Base-by-base conservation (phyloP, 106 monocot genomes). In the Amphibolis antarctica region DNA sequence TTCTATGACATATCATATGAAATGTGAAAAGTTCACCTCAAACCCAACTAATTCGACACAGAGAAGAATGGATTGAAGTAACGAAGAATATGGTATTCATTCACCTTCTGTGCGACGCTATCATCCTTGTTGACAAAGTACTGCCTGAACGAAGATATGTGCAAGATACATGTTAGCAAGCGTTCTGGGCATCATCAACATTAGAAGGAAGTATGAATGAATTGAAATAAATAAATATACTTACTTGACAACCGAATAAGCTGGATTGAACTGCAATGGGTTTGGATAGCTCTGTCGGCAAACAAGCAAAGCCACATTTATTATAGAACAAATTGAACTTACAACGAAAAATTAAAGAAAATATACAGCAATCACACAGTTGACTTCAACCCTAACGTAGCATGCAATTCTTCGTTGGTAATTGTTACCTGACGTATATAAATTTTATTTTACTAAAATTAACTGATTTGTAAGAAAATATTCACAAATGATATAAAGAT, bases 241-340 rank as follows among this genome's bases (percentile, higher is more conserved):
- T 47, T 62, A 81, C 81, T 74, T 81, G 59, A 77, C 73, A 24
- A 73, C 71, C 46, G 73, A 65, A 70, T 81, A 81, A 26, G 81
- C 73, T 47, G 81, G 77, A 51, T 74, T 75, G 42, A 62, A 60
- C 51, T 64, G 69, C 9, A 81, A 59, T 18, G 81, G 81, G 57
- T 74, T 81, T 1, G 62, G 65, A 44, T 69, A 77, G 14, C 59
- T 51, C 81, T 77, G 77, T 13, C 19, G 28, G 18, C 44, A 28
- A 45, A 75, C 55, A 28, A 46, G 10, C 15, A 57, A 57, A 10
- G 12, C 21, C 1, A 12, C 6, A 26, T 49, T 49, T 57, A 1
- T 2, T 57, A 28, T 29, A 23, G 26, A 26, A 57, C 28, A 36
- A 36, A 36, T 57, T 15, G 26, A 1, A 57, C 9, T 14, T 57